phyloP scores from a whole-genome alignment of 2,329 filamentous ascomycete genomes.

The Fusarium kyushuense region DNA sequence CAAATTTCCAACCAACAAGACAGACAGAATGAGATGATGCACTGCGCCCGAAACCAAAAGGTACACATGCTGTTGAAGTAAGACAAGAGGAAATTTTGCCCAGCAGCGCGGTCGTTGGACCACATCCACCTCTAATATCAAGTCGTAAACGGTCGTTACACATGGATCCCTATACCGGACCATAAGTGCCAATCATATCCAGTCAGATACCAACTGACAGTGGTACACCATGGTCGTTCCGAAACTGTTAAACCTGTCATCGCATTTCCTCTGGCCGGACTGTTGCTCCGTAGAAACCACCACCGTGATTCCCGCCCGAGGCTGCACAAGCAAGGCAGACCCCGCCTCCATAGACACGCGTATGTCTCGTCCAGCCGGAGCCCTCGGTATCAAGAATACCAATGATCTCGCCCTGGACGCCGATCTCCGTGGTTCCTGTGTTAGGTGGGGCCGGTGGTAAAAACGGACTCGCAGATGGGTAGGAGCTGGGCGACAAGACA shows the following conservation, averaged over 20 bases:
- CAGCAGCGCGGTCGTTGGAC: slow-evolving; percentile 33
- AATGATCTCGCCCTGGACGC: slow-evolving; percentile 64
- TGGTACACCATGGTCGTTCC: slow-evolving; percentile 7
- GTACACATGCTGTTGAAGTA: slow-evolving; percentile 11
- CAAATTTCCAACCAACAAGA: slow-evolving; percentile 7
- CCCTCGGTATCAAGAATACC: slow-evolving; percentile 62
- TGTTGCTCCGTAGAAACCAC: slow-evolving; percentile 66
- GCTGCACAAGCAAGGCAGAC: slow-evolving; percentile 68
- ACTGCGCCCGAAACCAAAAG: slow-evolving; percentile 13
- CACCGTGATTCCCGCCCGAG: slow-evolving; percentile 58
- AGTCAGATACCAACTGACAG: slow-evolving; percentile 17
- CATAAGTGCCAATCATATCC: slow-evolving; percentile 14
- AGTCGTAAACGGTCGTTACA: slow-evolving; percentile 44
- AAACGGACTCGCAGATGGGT: slow-evolving; percentile 61
- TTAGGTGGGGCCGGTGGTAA: slow-evolving; percentile 61
- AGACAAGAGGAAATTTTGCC: slow-evolving; percentile 32
- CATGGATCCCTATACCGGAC: slow-evolving; percentile 17
- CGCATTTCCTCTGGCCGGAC: slow-evolving; percentile 66
- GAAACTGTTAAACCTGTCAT: slow-evolving; percentile 41
- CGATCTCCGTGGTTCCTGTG: slow-evolving; percentile 51
- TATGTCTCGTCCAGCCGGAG: slow-evolving; percentile 68
- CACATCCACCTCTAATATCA: slow-evolving; percentile 39
- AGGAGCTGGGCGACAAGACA: slow-evolving; percentile 61
- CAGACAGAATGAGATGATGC: slow-evolving; percentile 9
- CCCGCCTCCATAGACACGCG: slow-evolving; percentile 69